Evolutionary conservation across 345 rosid genomes (phyloP).

Genomic region (Cochlearia excelsa): DNA sequence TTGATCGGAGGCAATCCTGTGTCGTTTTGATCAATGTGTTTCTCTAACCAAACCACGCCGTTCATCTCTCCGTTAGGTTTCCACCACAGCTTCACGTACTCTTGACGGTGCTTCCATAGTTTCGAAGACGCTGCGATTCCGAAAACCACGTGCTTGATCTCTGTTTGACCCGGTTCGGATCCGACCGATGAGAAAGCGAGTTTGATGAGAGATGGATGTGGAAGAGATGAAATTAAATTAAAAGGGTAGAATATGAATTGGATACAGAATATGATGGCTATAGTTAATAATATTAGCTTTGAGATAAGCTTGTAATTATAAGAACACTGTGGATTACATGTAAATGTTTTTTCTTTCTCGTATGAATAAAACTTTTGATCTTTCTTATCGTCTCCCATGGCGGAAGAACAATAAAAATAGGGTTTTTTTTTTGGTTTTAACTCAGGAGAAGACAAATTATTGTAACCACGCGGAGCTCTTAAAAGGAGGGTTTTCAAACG

Average conservation of each 20-base stretch:
- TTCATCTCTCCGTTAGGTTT: constrained; percentile 46
- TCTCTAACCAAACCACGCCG: constrained; percentile 74
- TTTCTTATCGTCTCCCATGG: constrained; percentile 31
- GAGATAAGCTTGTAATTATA: background rate
- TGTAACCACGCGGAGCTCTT: no score
- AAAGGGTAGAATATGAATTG: constrained; percentile 29
- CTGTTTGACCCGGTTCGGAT: constrained; percentile 34
- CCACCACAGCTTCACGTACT: constrained; percentile 80
- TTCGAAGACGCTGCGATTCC: constrained; percentile 71
- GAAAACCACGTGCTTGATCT: constrained; percentile 55
- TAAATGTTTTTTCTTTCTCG: constrained; percentile 20
- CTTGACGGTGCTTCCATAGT: constrained; percentile 57
- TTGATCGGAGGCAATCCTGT: constrained; percentile 43
- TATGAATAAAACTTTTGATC: constrained; percentile 10
- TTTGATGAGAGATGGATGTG: constrained; percentile 11
- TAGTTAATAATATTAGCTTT: background rate
- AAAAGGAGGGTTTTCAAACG: no score
- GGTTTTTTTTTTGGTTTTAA: no score
- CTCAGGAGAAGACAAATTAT: no score
- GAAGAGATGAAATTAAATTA: constrained; percentile 2
- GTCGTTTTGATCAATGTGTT: constrained; percentile 26
- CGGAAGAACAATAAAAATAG: no score
- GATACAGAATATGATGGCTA: constrained; percentile 18
- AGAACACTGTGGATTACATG: constrained; percentile 23
- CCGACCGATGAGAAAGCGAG: background rate